A percentile compares a stretch with the other conserved stretches of the same genome.
Conservation (phyloP, 495 filamentous ascomycete genomes). For the Penicillium parvum region DNA sequence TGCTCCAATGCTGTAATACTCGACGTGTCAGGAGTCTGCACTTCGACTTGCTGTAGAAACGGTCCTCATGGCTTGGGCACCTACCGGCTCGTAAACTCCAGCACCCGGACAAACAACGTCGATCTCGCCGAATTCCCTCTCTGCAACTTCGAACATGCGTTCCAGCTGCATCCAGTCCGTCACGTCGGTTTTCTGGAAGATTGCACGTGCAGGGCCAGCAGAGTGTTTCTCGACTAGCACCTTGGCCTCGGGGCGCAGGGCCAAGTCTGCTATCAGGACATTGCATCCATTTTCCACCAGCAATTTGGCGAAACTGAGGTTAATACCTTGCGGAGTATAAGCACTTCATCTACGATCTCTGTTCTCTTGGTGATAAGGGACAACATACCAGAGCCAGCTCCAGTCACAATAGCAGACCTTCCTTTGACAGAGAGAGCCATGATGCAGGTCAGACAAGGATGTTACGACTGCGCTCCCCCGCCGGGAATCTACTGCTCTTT, state of each 20-base stretch:
- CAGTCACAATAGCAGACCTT: constrained; percentile 66
- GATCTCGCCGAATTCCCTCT: constrained; percentile 51
- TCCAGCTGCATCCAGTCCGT: constrained; percentile 55
- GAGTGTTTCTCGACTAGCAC: constrained; percentile 50
- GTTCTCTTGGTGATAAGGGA: neutral
- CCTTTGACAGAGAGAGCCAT: constrained; percentile 51
- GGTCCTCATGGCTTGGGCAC: too few relatives aligned
- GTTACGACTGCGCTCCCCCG: neutral
- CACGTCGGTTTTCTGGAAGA: constrained; percentile 63
- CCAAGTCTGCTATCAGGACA: constrained; percentile 63
- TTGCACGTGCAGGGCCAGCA: constrained; percentile 37
- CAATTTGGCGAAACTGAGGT: constrained; percentile 55
- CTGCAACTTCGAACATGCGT: constrained; percentile 51
- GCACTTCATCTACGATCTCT: neutral
- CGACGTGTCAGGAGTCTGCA: neutral
- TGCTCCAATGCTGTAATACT: constrained; percentile 47
- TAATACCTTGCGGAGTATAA: constrained; percentile 32
- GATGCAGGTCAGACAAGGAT: constrained; percentile 1
- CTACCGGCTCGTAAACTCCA: constrained; percentile 62
- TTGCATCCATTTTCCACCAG: constrained; percentile 58
- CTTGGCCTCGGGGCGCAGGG: constrained; percentile 59
- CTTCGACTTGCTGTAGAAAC: neutral
- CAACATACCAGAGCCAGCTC: constrained; percentile 61
- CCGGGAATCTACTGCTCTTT: constrained; percentile 5
- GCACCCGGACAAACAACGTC: constrained; percentile 68